A percentile compares a stretch with the other conserved stretches of the same genome.
These are phyloP conservation scores for Cokeromyces recurvatus DNA, from an alignment of 371 early-diverging fungal species.

Conservation along the genomic window DNA sequence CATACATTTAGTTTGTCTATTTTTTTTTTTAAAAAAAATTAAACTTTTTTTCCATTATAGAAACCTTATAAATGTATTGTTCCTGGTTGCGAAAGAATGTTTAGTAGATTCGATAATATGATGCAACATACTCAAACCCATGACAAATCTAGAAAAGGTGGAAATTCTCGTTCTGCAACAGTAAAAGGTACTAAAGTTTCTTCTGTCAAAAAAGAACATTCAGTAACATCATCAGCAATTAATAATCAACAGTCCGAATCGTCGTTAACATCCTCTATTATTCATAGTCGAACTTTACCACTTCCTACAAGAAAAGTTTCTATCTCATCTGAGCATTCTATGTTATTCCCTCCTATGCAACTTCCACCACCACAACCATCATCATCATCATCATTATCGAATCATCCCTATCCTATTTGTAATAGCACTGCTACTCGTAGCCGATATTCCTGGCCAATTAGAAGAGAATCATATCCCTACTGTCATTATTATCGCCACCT, in stretches of 20 bases:
- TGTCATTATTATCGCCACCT: background rate
- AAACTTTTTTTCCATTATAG: slow-evolving; percentile 3
- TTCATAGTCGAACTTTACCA: slow-evolving; percentile 9
- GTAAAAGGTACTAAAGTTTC: too few relatives aligned
- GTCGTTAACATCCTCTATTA: slow-evolving; percentile 5
- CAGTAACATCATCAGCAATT: too few relatives aligned
- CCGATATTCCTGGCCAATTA: slow-evolving; percentile 20
- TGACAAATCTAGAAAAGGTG: slow-evolving; percentile 16
- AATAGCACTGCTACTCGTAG: background rate
- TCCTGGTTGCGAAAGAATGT: slow-evolving; percentile 15
- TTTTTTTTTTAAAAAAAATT: background rate
- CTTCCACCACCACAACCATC: too few relatives aligned
- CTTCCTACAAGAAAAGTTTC: slow-evolving; percentile 7
- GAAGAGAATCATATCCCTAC: slow-evolving; percentile 2
- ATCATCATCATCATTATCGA: too few relatives aligned
- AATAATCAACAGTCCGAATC: too few relatives aligned
- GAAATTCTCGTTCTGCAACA: too few relatives aligned
- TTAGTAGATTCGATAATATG: slow-evolving; percentile 29
- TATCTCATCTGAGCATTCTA: too few relatives aligned
- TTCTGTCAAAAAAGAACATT: background rate
- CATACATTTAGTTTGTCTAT: background rate
- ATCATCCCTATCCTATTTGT: background rate
- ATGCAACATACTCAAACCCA: slow-evolving; percentile 30
- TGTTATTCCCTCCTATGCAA: too few relatives aligned
- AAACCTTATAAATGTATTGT: slow-evolving; percentile 24